Base-by-base conservation (phyloP, 1,284 basidiomycete species). In the Malassezia equina region DNA sequence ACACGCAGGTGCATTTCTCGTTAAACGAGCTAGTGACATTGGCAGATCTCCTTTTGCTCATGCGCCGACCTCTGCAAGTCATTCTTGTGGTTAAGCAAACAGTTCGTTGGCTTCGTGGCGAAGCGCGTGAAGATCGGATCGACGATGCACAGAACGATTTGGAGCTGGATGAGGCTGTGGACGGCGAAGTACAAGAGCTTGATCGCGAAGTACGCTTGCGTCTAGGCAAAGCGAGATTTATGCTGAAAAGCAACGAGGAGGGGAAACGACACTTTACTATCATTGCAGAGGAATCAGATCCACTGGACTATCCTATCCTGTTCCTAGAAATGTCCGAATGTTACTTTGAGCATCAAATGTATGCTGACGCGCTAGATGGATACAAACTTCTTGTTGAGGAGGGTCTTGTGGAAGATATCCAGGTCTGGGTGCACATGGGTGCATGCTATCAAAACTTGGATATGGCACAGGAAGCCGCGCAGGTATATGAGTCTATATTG, bases 21-120 rank as follows among this genome's bases (percentile, higher is more conserved):
- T 41, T 67, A 31, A 62, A 58, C 27, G 83, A 80, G 52, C 73
- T 83, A 43, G 76, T 90, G 25, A 83, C 86, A 1, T 81, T 95
- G 1, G 84, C 86, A 3, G 90, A 96, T 69, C 78, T 93, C 34
- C 82, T 88, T 62, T 84, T 89, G 59, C 80, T 82, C 0, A 76
- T 84, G 15, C 82, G 81, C 0, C 81, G 86, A 59, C 80, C 86
- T 61, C 82, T 84, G 34, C 79, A 81, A 27, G 85, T 86, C 0
- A 78, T 90, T 11, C 78, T 81, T 12, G 81, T 83, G 0, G 84
- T 94, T 52, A 79, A 86, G 34, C 79, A 79, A 49, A 90, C 90
- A 0, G 84, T 83, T 47, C 78, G 93, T 43, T 95, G 91, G 91
- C 76, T 95, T 11, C 88, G 93, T 71, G 88, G 88, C 0, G 78